A percentile compares a stretch with the other conserved stretches of the same genome.
phyloP scores from a whole-genome alignment of 1,139 yeast species.

The Yamadazyma diddensiae region DNA sequence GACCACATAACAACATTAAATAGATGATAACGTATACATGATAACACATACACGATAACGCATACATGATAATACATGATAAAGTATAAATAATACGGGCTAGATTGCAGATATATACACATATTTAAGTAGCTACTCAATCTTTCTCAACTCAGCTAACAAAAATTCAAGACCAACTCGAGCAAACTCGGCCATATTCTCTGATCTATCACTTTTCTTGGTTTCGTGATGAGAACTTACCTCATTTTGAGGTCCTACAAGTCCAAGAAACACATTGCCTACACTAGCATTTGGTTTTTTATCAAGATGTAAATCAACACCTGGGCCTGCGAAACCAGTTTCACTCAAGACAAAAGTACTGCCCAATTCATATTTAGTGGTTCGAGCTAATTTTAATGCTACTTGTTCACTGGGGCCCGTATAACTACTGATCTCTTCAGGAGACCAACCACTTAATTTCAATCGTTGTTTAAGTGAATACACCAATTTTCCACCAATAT shows the following conservation, averaged over 20 bases:
- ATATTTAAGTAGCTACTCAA: neutral
- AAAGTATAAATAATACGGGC: too few relatives aligned
- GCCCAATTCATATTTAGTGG: slow-evolving; percentile 75
- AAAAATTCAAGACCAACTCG: slow-evolving; percentile 60
- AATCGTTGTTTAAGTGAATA: slow-evolving; percentile 74
- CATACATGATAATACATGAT: too few relatives aligned
- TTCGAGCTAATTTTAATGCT: slow-evolving; percentile 72
- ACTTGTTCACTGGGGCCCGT: slow-evolving; percentile 83
- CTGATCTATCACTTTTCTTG: slow-evolving; percentile 47
- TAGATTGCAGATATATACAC: too few relatives aligned
- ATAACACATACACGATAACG: too few relatives aligned
- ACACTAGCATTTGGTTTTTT: slow-evolving; percentile 24
- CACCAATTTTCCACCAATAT: slow-evolving; percentile 79
- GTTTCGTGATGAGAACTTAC: slow-evolving; percentile 49
- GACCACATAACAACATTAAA: too few relatives aligned
- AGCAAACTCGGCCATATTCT: slow-evolving; percentile 77
- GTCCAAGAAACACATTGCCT: slow-evolving; percentile 71
- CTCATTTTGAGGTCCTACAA: slow-evolving; percentile 66
- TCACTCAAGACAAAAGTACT: slow-evolving; percentile 80
- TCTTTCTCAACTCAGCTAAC: slow-evolving; percentile 32
- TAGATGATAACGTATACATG: too few relatives aligned
- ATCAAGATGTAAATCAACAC: slow-evolving; percentile 41
- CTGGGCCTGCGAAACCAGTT: slow-evolving; percentile 86
- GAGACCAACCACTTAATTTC: slow-evolving; percentile 75
- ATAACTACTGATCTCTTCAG: slow-evolving; percentile 62